Evolutionary conservation across 805 yeast genomes (phyloP), one percentile per base, ranked within the genome.

Genomic region (Candida dajiaensis): DNA sequence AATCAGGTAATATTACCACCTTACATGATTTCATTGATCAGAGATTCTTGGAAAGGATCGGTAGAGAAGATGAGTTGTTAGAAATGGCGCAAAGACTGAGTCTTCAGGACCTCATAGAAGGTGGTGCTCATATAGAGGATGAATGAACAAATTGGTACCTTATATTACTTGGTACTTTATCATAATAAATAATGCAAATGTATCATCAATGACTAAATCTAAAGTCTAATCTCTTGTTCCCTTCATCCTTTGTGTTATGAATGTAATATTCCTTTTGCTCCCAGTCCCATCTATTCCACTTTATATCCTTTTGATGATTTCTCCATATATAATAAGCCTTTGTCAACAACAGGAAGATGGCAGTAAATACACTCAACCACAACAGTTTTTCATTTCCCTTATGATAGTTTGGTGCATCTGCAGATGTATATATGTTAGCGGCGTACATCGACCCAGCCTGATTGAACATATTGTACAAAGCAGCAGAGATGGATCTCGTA

Each of bases 401-500:
- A 33, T 70, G 69, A 57, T 85, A 85, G 22, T 68, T 54, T 0
- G 90, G 89, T 28, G 65, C 65, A 58, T 84, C 90, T 37, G 71
- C 73, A 2, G 59, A 56, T 45, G 81, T 62, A 62, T 83, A 84
- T 5, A 84, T 68, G 54, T 83, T 77, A 11, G 78, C 67, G 1
- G 81, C 68, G 16, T 74, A 64, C 38, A 83, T 77, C 18, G 70
- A 62, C 1, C 80, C 85, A 1, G 77, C 67, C 61, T 84, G 89
- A 5, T 74, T 78, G 61, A 72, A 74, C 74, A 83, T 81, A 56
- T 83, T 84, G 62, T 77, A 80, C 38, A 83, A 46, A 0, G 89
- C 80, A 0, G 87, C 77, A 11, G 83, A 73, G 3, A 83, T 77
- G 0, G 88, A 74, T 53, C 90, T 66, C 3, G 78, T 67, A 36